Percentiles rank a stretch among this genome's conserved stretches.
phyloP scores from a whole-genome alignment of 139 green algal species.

The Chlamydomonas urium region DNA sequence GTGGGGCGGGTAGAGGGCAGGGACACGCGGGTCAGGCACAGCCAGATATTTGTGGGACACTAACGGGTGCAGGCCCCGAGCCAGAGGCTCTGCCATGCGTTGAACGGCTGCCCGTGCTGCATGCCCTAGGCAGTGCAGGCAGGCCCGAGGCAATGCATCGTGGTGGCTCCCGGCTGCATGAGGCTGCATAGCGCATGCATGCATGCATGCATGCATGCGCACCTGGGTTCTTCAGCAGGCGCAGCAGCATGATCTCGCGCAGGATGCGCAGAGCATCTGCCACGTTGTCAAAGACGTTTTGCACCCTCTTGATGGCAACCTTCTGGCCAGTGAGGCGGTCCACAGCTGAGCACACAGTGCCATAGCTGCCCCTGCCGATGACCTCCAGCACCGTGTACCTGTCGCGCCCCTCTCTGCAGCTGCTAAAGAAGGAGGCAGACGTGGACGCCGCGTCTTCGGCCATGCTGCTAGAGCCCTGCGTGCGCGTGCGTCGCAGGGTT shows the following conservation, averaged over 20 bases:
- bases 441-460: neutral
- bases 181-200: too few relatives aligned
- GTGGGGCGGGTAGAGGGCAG: slow-evolving; percentile 5
- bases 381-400: slow-evolving; percentile 21
- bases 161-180: too few relatives aligned
- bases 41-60: too few relatives aligned
- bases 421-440: slow-evolving; percentile 1
- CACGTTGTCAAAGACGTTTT: slow-evolving; percentile 96
- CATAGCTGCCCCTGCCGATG: slow-evolving; percentile 84
- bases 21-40: too few relatives aligned
- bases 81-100: too few relatives aligned
- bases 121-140: too few relatives aligned
- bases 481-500: too few relatives aligned
- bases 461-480: too few relatives aligned
- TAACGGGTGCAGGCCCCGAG: too few relatives aligned
- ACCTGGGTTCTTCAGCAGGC: slow-evolving; percentile 89
- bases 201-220: too few relatives aligned
- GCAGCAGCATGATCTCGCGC: slow-evolving; percentile 93
- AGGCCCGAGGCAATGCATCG: too few relatives aligned
- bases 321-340: slow-evolving; percentile 66
- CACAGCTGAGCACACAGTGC: slow-evolving; percentile 83
- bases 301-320: slow-evolving; percentile 97
- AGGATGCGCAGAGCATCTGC: slow-evolving; percentile 92
- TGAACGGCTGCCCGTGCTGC: too few relatives aligned
- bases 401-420: neutral